Base-by-base conservation (phyloP, 2,329 filamentous ascomycete genomes). In the Dactylellina haptotyla region DNA sequence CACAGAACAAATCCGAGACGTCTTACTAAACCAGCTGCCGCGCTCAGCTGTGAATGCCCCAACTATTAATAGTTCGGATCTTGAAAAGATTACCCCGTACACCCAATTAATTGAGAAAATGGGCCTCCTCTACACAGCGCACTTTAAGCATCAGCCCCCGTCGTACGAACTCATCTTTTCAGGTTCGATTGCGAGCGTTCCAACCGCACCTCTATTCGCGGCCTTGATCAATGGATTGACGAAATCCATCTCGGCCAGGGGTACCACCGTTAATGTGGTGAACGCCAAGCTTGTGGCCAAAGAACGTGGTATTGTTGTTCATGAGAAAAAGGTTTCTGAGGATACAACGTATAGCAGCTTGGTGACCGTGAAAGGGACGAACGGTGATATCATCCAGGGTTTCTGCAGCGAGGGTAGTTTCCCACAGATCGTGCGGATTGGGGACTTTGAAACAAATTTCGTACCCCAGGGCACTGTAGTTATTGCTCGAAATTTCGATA, bases 401-500 rank as follows among this genome's bases (percentile, higher is more conserved):
- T 91, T 89, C 78, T 87, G 90, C 1, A 86, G 84, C 6, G 88
- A 87, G 28, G 86, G 87, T 74, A 67, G 34, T 18, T 83, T 83
- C 9, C 83, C 88, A 8, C 90, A 88, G 80, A 93, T 95, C 77
- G 89, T 87, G 26, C 86, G 90, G 25, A 82, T 95, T 6, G 90
- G 88, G 77, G 85, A 88, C 0, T 95, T 94, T 82, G 87, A 85
- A 39, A 90, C 90, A 0, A 87, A 87, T 3, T 94, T 95, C 76
- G 84, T 87, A 9, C 90, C 91, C 0, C 86, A 90, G 70, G 91
- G 91, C 0, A 91, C 87, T 0, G 80, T 94, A 69, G 83, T 93
- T n/a, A 89, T 94, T 70, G 86, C 92, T 77, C 87, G 92, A 78
- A 94, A 94, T 81, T 93, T 91, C 78, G 91, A 95, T 78, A 85